These are phyloP conservation scores for Fusarium goolgardi DNA, from an alignment of 2,329 filamentous ascomycete genomes.

Conservation along the genomic window DNA sequence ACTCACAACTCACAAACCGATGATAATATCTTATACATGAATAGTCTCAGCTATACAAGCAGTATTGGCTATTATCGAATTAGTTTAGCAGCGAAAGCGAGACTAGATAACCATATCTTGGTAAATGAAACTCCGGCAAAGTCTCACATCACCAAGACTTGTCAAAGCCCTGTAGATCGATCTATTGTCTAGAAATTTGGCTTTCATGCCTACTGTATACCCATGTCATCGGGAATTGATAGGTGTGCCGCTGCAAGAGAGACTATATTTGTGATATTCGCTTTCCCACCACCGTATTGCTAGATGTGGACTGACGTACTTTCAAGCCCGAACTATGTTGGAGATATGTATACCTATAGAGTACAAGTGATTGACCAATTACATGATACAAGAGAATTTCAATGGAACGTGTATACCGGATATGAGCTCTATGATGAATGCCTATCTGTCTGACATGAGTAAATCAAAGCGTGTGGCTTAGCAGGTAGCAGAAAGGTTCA, in stretches of 20 bases:
- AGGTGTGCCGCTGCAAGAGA: neutral
- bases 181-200: neutral
- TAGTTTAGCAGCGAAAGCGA: neutral
- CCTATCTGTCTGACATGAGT: neutral
- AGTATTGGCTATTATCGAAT: neutral
- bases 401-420: neutral
- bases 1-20: neutral
- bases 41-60: neutral
- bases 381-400: neutral
- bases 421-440: neutral
- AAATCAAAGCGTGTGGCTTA: neutral
- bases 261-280: neutral
- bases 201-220: neutral
- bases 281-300: neutral
- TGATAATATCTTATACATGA: no score
- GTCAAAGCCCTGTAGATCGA: neutral
- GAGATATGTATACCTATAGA: neutral
- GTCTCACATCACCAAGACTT: neutral
- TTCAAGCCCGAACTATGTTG: neutral
- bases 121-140: neutral
- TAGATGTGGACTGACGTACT: neutral
- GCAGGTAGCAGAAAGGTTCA: neutral
- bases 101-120: neutral
- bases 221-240: neutral
- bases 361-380: neutral